Evolutionary conservation across 345 rosid species (phyloP).

Genomic region (Populus alba): DNA sequence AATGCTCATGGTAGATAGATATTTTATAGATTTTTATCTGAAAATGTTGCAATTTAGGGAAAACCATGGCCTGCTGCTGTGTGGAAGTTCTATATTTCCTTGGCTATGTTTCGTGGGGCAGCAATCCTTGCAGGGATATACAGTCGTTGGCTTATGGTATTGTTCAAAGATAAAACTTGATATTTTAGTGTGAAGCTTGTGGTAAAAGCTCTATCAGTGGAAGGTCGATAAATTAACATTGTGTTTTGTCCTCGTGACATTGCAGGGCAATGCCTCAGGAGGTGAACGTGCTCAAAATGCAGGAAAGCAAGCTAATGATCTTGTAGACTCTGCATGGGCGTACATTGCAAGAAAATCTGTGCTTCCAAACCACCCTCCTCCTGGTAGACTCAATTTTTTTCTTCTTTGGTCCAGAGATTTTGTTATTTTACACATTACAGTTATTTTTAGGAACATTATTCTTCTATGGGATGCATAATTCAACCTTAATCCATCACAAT

Average conservation of each 20-base stretch:
- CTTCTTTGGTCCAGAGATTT: not conserved
- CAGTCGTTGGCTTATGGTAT: conserved; percentile 90
- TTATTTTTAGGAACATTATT: not conserved
- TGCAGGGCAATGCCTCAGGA: conserved; percentile 93
- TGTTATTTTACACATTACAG: not conserved
- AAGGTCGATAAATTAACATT: not conserved
- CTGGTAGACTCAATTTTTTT: conserved; percentile 44
- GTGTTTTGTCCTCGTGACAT: conserved; percentile 9
- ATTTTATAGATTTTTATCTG: not conserved
- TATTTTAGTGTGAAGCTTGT: not conserved
- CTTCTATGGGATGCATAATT: not conserved
- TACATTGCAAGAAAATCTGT: conserved; percentile 53
- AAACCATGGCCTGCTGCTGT: conserved; percentile 79
- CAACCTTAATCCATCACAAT: not conserved
- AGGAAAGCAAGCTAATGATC: conserved; percentile 54
- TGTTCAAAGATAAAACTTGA: not conserved
- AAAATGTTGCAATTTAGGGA: conserved; percentile 49
- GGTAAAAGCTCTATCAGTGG: not conserved
- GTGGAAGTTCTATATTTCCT: conserved; percentile 95
- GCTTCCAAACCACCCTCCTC: conserved; percentile 69
- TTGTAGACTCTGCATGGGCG: conserved; percentile 62
- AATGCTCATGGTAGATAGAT: not conserved
- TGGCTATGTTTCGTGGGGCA: conserved; percentile 86
- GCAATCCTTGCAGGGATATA: conserved; percentile 73
- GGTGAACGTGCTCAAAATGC: conserved; percentile 75